Conservation (phyloP, 208 protist genomes). For the Leishmania aethiopica region DNA sequence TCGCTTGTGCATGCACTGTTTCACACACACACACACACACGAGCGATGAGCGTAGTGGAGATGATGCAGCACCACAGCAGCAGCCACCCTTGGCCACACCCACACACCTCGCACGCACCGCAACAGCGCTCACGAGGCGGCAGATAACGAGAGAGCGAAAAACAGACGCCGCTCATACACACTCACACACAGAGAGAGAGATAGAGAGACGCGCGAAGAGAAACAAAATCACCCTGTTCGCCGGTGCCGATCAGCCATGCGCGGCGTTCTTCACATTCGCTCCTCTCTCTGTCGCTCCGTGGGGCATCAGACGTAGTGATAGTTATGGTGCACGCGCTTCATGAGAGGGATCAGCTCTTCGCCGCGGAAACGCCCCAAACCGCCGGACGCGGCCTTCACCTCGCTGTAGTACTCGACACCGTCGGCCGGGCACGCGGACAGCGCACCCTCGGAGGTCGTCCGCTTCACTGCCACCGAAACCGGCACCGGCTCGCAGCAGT, state of each 20-base stretch:
- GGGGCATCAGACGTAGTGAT: slow-evolving; percentile 45
- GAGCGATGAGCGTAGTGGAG: neutral
- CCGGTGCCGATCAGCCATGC: neutral
- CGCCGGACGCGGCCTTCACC: slow-evolving; percentile 36
- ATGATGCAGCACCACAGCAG: neutral
- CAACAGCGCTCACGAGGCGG: neutral
- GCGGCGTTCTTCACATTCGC: neutral
- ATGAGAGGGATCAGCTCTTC: slow-evolving; percentile 49
- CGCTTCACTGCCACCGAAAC: slow-evolving; percentile 59
- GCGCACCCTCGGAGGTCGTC: neutral
- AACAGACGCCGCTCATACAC: neutral
- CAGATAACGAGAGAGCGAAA: neutral
- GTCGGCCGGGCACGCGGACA: slow-evolving; percentile 23
- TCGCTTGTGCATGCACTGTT: neutral
- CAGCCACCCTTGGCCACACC: neutral
- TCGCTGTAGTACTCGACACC: slow-evolving; percentile 59
- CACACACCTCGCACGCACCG: neutral
- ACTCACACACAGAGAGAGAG: neutral
- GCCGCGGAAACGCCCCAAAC: slow-evolving; percentile 59
- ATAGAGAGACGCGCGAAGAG: neutral
- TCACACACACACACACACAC: neutral
- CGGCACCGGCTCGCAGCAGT: slow-evolving; percentile 76
- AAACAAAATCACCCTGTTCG: neutral
- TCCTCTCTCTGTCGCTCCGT: neutral
- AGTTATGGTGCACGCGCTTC: slow-evolving; percentile 57